Evolutionary conservation across 257 asterid genomes (phyloP).

Genomic region (Lycium ferocissimum): DNA sequence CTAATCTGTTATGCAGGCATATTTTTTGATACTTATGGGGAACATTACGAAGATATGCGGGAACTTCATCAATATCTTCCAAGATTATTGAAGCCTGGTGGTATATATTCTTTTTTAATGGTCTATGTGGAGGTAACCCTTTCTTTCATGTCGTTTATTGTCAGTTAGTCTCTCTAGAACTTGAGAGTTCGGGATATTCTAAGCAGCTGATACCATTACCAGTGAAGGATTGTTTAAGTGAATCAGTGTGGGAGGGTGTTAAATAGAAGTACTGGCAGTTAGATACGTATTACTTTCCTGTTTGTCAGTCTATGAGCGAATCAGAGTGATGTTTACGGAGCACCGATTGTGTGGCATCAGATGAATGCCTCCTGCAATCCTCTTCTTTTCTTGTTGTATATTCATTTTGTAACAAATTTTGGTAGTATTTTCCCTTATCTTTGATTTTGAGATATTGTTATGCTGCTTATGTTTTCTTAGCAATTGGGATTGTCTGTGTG

Average conservation of each 20-base stretch:
- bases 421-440: background rate
- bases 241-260: conserved; percentile 92
- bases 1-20: conserved; percentile 58
- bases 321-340: conserved; percentile 51
- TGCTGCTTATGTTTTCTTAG: conserved; percentile 17
- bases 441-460: conserved; percentile 1
- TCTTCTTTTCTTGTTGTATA: conserved; percentile 12
- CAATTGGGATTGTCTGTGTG: background rate
- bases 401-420: background rate
- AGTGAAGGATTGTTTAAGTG: conserved; percentile 84
- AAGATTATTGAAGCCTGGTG: conserved; percentile 73
- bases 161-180: conserved; percentile 90
- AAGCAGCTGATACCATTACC: conserved; percentile 91
- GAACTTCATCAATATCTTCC: conserved; percentile 92
- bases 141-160: conserved; percentile 92
- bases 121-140: conserved; percentile 90
- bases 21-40: conserved; percentile 97
- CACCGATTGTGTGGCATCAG: background rate
- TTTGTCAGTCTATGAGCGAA: conserved; percentile 71
- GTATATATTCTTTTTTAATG: conserved; percentile 97
- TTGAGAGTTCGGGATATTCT: conserved; percentile 80
- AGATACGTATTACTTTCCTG: conserved; percentile 94
- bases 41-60: conserved; percentile 93
- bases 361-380: background rate
- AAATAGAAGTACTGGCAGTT: conserved; percentile 94